Percentiles rank a stretch among this genome's conserved stretches.
These are phyloP conservation scores for Biscutella laevigata DNA, from an alignment of 441 rosid genomes.

Conservation along the genomic window DNA sequence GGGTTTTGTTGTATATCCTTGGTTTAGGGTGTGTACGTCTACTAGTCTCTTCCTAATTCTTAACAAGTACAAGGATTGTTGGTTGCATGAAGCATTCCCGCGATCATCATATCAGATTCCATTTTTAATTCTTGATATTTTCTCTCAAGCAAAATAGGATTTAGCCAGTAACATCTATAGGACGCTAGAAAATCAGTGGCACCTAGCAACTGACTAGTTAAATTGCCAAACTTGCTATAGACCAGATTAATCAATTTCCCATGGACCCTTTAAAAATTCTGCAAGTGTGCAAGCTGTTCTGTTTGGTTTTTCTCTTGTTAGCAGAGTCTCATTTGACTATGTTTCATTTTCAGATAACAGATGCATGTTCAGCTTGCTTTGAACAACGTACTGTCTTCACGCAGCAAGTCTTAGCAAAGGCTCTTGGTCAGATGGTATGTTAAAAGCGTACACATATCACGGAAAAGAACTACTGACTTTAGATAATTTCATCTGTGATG, in stretches of 20 bases:
- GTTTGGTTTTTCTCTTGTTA: neutral
- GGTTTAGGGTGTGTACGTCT: neutral
- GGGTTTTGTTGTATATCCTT: neutral
- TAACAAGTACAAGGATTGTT: neutral
- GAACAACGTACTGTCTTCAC: constrained; percentile 98
- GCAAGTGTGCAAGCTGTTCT: constrained; percentile 5
- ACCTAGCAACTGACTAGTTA: constrained; percentile 14
- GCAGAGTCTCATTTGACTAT: neutral
- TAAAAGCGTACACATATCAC: constrained; percentile 8
- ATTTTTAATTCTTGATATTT: constrained; percentile 1
- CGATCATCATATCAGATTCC: neutral
- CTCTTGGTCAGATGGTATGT: constrained; percentile 87
- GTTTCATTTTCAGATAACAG: constrained; percentile 57
- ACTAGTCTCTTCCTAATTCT: neutral
- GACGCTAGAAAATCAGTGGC: constrained; percentile 2
- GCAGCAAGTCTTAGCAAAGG: constrained; percentile 92
- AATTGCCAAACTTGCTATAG: constrained; percentile 1
- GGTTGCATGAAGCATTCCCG: neutral
- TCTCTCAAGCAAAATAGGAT: neutral
- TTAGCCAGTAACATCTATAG: neutral
- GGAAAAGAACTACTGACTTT: constrained; percentile 1
- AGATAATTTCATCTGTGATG: constrained; percentile 18
- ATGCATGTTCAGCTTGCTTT: constrained; percentile 96
- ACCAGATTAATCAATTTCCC: neutral
- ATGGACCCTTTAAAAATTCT: neutral